These are phyloP conservation scores for Carallia brachiata DNA, from an alignment of 345 rosid genomes.

Conservation along the genomic window DNA sequence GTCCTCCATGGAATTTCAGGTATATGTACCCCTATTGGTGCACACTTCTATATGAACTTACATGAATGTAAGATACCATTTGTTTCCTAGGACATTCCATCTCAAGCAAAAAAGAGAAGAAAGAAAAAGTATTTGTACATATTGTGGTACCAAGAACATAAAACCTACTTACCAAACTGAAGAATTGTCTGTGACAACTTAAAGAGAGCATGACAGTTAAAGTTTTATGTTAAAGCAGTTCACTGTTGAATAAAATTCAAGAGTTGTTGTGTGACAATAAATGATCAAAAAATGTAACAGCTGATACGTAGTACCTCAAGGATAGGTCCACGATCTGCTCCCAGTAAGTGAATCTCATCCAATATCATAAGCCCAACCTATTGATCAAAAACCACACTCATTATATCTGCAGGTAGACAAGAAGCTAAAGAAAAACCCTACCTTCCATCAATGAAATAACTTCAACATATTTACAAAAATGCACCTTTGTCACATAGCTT, in stretches of 20 bases:
- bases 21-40: too few relatives aligned
- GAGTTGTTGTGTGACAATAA: not conserved
- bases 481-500: conserved; percentile 91
- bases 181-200: too few relatives aligned
- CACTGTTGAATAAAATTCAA: not conserved
- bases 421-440: not conserved
- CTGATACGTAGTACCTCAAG: conserved; percentile 70
- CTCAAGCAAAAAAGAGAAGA: too few relatives aligned
- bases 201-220: too few relatives aligned
- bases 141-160: too few relatives aligned
- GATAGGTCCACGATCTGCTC: conserved; percentile 98
- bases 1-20: too few relatives aligned
- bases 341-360: conserved; percentile 98
- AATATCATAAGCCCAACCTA: conserved; percentile 94
- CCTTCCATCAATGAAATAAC: conserved; percentile 7
- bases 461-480: conserved; percentile 18
- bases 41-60: too few relatives aligned
- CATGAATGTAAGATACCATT: too few relatives aligned
- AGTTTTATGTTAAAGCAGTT: too few relatives aligned
- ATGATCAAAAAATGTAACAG: not conserved
- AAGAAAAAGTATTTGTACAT: too few relatives aligned
- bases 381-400: conserved; percentile 22
- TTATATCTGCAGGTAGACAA: not conserved
- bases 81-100: too few relatives aligned
- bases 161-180: too few relatives aligned